A percentile compares a stretch with the other conserved stretches of the same genome.
Conservation (phyloP, 2,329 filamentous ascomycete species). For the Immersiporthe knoxdaviesiana region DNA sequence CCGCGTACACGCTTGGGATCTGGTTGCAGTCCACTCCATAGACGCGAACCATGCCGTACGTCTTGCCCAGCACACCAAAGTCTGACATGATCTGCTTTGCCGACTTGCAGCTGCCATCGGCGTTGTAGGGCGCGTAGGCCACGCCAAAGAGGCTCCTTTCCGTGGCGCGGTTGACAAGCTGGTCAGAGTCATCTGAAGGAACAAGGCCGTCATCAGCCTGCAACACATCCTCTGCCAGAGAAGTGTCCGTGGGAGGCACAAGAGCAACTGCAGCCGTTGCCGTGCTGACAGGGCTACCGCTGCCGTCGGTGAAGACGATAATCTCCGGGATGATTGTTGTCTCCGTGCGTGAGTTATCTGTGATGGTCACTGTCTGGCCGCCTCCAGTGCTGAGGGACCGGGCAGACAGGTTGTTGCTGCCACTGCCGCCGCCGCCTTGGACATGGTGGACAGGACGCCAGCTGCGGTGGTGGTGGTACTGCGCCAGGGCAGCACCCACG, state of each 20-base stretch:
- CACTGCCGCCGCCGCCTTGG: conserved; percentile 14
- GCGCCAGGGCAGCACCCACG: conserved; percentile 13
- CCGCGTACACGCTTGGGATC: conserved; percentile 62
- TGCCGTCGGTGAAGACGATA: conserved; percentile 63
- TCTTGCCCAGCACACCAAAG: conserved; percentile 55
- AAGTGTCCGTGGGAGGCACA: conserved; percentile 32
- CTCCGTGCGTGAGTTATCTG: conserved; percentile 41
- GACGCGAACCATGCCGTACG: conserved; percentile 69
- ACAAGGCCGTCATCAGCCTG: neutral
- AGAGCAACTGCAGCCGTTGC: conserved; percentile 43
- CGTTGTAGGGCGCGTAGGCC: conserved; percentile 54
- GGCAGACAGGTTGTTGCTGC: conserved; percentile 8
- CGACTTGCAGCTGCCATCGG: conserved; percentile 67
- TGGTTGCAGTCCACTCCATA: conserved; percentile 84
- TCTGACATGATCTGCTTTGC: conserved; percentile 65
- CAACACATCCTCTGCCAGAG: conserved; percentile 12
- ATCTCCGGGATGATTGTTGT: conserved; percentile 50
- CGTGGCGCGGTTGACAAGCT: conserved; percentile 17
- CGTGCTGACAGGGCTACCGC: conserved; percentile 55
- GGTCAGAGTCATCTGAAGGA: too few relatives aligned
- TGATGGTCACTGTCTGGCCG: conserved; percentile 39
- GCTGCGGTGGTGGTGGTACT: conserved; percentile 25
- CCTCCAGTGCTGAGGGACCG: conserved; percentile 15
- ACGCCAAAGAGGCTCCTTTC: conserved; percentile 43
- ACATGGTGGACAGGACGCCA: conserved; percentile 18